A percentile compares a stretch with the other conserved stretches of the same genome.
Conservation (phyloP, 1,139 yeast genomes). For the Suhomyces bolitotheri region DNA sequence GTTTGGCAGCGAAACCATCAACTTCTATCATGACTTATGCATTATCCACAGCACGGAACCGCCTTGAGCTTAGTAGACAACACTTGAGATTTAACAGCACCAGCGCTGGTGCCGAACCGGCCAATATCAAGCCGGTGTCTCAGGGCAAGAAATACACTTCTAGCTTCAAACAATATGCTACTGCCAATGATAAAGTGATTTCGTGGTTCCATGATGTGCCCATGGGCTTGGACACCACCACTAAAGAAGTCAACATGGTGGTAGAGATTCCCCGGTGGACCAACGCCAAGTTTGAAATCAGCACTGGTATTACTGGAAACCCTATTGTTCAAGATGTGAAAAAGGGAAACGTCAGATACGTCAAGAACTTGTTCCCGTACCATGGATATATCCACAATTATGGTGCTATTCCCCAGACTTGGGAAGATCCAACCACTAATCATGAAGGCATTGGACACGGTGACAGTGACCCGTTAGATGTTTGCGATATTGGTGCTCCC, state of each 20-base stretch:
- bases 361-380: conserved; percentile 84
- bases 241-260: conserved; percentile 76
- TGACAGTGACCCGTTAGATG: conserved; percentile 90
- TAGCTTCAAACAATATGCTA: conserved; percentile 36
- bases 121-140: conserved; percentile 17
- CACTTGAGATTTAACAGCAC: conserved; percentile 20
- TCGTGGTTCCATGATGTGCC: conserved; percentile 83
- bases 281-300: conserved; percentile 85
- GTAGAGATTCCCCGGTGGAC: conserved; percentile 93
- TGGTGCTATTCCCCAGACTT: conserved; percentile 93
- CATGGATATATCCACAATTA: conserved; percentile 91
- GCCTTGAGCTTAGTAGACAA: conserved; percentile 24
- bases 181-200: conserved; percentile 57
- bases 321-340: conserved; percentile 87
- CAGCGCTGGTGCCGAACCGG: conserved; percentile 10
- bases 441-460: conserved; percentile 86
- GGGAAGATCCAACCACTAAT: conserved; percentile 79
- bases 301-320: conserved; percentile 63
- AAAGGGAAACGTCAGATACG: conserved; percentile 80
- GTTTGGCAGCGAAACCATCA: too few species aligned
- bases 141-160: conserved; percentile 40
- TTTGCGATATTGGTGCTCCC: conserved; percentile 80
- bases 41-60: conserved; percentile 17
- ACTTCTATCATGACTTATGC: background rate
- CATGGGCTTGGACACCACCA: conserved; percentile 60